These are phyloP conservation scores for Laetiporus sulphureus DNA, from an alignment of 1,284 basidiomycete genomes.

Conservation along the genomic window DNA sequence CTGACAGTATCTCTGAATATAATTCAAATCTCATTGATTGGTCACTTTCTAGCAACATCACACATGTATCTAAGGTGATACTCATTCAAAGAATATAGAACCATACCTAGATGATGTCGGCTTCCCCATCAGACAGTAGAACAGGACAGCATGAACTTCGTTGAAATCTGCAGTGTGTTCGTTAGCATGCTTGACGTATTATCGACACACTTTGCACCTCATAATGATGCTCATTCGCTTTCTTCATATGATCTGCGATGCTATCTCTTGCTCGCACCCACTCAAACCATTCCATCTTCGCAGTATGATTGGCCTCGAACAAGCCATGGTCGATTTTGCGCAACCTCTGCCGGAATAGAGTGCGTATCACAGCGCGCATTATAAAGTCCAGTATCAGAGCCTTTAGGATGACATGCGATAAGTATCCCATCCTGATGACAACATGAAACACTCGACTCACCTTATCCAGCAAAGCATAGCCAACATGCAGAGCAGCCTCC, in stretches of 20 bases:
- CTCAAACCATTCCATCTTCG: conserved; percentile 62
- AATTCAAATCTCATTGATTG: no score
- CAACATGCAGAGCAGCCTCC: conserved; percentile 13
- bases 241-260: conserved; percentile 64
- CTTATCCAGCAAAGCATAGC: conserved; percentile 24
- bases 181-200: no score
- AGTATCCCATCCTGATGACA: no score
- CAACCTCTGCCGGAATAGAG: conserved; percentile 53
- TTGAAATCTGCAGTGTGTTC: conserved; percentile 44
- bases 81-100: no score
- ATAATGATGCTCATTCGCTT: conserved; percentile 78
- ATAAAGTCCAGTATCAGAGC: conserved; percentile 58
- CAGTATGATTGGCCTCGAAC: conserved; percentile 56
- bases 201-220: no score
- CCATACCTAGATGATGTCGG: no score
- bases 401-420: no score
- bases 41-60: no score
- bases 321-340: conserved; percentile 57
- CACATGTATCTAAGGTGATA: no score
- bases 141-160: conserved; percentile 60
- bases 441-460: conserved; percentile 13
- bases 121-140: no score
- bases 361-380: conserved; percentile 52
- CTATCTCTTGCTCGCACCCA: conserved; percentile 39
- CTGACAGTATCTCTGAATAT: no score